Base-by-base conservation (phyloP, 2,329 filamentous ascomycete genomes). In the Cladobotryum protrusum region DNA sequence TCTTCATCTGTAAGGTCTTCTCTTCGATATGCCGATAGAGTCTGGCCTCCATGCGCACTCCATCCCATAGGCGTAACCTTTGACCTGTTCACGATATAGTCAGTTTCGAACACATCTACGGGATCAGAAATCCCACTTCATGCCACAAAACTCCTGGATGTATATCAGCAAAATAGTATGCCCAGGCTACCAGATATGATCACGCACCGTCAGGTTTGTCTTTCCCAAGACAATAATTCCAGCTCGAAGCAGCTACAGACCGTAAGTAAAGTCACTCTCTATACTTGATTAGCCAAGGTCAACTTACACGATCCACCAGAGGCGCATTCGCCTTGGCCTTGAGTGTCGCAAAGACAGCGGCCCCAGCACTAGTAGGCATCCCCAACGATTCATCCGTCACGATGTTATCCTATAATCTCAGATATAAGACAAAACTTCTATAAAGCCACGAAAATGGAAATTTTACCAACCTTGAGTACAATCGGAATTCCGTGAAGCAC, bases 1-100 rank as follows among this genome's bases (percentile, higher is more conserved):
- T 58, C 54, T 33, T 57, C 48, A 42, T 56, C 54, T 12, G 62
- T 49, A 18, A 45, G 19, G 24, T 42, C 41, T 7, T 39, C 43
- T 7, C 54, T 43, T 3, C 59, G 48, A 48, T 66, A 67, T 2
- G 63, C 53, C 2, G 63, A 63, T 1, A 59, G 48, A 1, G 59
- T 62, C 50, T 66, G 60, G 15, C 63, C 58, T 4, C 57, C 59
- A 11, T 50, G 29, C n/a, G 43, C 24, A 4, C 37, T 49, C 46
- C 45, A 54, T n/a, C 49, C 59, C 6, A 47, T 45, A 6, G 29
- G 19, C 13, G 43, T 45, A 15, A 14, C 32, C 2, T 43, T 43
- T 24, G 40, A 43, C 14, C 40, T 43, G 18, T 15, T 14, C 13
- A 43, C 17, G 12, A n/a, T 5, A 18, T 3, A 37, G 3, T 37